Evolutionary conservation across 73 alveolate genomes (phyloP), one percentile per base, ranked within the genome.

Genomic region (Symbiodinium natans): DNA sequence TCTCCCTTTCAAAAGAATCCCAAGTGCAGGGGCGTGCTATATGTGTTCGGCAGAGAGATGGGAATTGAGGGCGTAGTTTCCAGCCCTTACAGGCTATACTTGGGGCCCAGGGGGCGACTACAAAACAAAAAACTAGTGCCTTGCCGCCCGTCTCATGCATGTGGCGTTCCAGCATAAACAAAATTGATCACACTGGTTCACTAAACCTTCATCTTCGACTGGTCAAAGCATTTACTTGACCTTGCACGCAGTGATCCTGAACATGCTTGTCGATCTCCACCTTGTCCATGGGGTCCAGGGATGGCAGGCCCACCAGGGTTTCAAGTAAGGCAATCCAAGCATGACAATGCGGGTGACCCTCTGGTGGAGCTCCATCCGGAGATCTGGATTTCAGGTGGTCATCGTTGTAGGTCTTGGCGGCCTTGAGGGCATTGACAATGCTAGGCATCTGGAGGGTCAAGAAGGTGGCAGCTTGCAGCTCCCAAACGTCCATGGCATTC

Each of bases 401-500:
- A 7, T 13, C 83, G 29, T 68, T 68, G 83, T 19, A 68, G 11
- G 33, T 29, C 83, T 68, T 13, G 83, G n/a, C n/a, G n/a, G n/a
- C n/a, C n/a, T n/a, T n/a, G n/a, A n/a, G n/a, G n/a, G n/a, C n/a
- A n/a, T n/a, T n/a, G n/a, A n/a, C n/a, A n/a, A n/a, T n/a, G n/a
- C n/a, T 68, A 68, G 83, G 83, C 13, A 68, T n/a, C 83, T 68
- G 83, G 11, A 68, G 40, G 13, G 83, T 68, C 15, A 68, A 13
- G 7, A 68, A 36, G 38, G 40, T 68, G 7, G 83, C 83, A 68
- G 83, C 83, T 36, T 13, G 83, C 13, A 68, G 83, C 38, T 68
- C 83, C 40, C 83, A 36, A 23, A 68, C 83, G 29, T 68, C 83
- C 83, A 68, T 68, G n/a, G 83, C 83, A 68, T 68, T 68, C 83